These are phyloP conservation scores for Scenedesmus sp. DNA, from an alignment of 163 green algal species.

Conservation along the genomic window DNA sequence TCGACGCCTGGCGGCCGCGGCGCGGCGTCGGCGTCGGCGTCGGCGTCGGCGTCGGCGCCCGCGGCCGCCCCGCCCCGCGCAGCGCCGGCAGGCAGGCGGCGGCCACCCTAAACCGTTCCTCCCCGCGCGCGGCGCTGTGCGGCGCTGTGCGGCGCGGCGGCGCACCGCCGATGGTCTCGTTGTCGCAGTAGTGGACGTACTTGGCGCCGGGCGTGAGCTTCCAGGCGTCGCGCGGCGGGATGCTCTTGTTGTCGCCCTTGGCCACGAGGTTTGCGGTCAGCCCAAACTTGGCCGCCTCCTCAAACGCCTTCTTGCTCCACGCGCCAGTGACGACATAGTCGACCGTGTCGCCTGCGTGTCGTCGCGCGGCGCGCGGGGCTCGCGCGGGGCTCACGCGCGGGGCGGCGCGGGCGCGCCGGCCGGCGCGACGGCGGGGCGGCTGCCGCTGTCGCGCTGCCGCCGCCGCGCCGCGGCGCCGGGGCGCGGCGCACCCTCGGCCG, in stretches of 20 bases:
- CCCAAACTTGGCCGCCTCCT: constrained; percentile 83
- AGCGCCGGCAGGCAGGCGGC: constrained; percentile 69
- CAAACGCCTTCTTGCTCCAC: constrained; percentile 95
- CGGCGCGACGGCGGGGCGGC: too few relatives aligned
- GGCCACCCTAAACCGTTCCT: constrained; percentile 51
- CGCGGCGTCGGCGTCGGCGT: too few relatives aligned
- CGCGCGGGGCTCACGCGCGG: too few relatives aligned
- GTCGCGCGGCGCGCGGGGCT: too few relatives aligned
- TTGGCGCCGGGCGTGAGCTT: constrained; percentile 83
- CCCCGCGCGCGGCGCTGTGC: not conserved
- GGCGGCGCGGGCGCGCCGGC: too few relatives aligned
- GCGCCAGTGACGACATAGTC: constrained; percentile 92
- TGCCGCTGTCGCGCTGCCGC: too few relatives aligned
- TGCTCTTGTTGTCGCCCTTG: constrained; percentile 87
- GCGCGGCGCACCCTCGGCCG: constrained; percentile 47
- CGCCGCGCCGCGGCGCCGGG: too few relatives aligned
- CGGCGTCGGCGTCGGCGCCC: too few relatives aligned
- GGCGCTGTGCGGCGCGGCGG: not conserved
- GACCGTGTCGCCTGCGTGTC: constrained; percentile 65
- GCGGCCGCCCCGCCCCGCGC: constrained; percentile 57
- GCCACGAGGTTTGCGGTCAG: constrained; percentile 85
- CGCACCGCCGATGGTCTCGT: constrained; percentile 96
- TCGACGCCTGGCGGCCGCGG: constrained; percentile 80
- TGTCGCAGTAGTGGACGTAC: constrained; percentile 99
- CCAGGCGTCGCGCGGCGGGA: constrained; percentile 81